Percentiles rank a stretch among this genome's conserved stretches.
phyloP scores from a whole-genome alignment of 805 yeast genomes.

The Dipodascus albidus region DNA sequence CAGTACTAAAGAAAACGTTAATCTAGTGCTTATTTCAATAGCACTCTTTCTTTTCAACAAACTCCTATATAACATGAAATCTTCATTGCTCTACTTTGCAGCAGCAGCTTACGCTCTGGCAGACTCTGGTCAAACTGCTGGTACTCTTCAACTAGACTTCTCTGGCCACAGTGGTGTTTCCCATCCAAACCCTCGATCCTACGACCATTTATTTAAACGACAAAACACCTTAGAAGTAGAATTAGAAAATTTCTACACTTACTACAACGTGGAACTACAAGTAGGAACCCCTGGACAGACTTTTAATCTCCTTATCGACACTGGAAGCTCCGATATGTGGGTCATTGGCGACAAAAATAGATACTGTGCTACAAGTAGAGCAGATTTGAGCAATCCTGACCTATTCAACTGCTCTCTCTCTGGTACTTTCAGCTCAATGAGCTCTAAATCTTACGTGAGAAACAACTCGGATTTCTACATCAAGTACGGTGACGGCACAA shows the following conservation, averaged over 20 bases:
- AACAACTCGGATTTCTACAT: slow-evolving; percentile 17
- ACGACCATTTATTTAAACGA: slow-evolving; percentile 3
- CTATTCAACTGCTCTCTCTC: slow-evolving; percentile 17
- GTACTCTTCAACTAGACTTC: slow-evolving; percentile 10
- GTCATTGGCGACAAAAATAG: slow-evolving; percentile 20
- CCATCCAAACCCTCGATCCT: slow-evolving; percentile 13
- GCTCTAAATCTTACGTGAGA: slow-evolving; percentile 19
- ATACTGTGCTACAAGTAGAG: neutral
- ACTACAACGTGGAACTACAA: slow-evolving; percentile 26
- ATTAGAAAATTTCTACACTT: slow-evolving; percentile 25
- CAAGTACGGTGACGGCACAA: slow-evolving; percentile 33
- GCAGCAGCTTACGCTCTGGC: neutral
- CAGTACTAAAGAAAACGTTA: no score
- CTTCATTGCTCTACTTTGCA: neutral
- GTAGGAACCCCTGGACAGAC: slow-evolving; percentile 50
- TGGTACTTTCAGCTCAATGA: slow-evolving; percentile 22
- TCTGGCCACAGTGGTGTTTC: slow-evolving; percentile 5
- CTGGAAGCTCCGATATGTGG: slow-evolving; percentile 72
- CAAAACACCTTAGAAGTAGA: slow-evolving; percentile 9
- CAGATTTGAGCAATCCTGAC: neutral
- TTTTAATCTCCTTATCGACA: slow-evolving; percentile 53
- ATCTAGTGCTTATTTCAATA: neutral
- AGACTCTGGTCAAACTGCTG: slow-evolving; percentile 1
- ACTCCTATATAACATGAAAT: no score
- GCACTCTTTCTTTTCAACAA: neutral